Percentiles rank a stretch among this genome's conserved stretches.
Evolutionary conservation across 2,329 filamentous ascomycete species (phyloP).

Genomic region (Ceratocystis cacaofunesta): DNA sequence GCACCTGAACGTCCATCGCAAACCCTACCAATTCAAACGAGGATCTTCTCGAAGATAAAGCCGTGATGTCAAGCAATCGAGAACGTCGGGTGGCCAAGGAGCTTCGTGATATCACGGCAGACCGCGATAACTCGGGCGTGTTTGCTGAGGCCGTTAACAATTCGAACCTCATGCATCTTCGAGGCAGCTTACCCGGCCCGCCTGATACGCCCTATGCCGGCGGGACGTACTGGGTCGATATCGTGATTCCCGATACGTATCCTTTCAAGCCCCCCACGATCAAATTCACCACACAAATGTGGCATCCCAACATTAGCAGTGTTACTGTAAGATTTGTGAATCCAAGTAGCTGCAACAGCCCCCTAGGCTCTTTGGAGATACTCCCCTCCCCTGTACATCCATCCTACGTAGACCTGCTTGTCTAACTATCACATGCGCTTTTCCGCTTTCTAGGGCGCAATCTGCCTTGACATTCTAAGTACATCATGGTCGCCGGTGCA

Average conservation of each 20-base stretch:
- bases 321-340: conserved; percentile 54
- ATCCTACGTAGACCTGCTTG: not conserved
- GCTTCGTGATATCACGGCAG: conserved; percentile 57
- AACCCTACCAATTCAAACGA: not conserved
- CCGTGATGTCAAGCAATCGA: conserved; percentile 34
- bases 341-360: not conserved
- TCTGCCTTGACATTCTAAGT: conserved; percentile 86
- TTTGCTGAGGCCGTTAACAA: conserved; percentile 48
- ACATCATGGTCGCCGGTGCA: conserved; percentile 89
- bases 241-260: conserved; percentile 75
- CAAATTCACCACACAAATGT: conserved; percentile 84
- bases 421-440: not conserved
- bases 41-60: not conserved
- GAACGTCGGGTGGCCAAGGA: conserved; percentile 57
- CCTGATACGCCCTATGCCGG: conserved; percentile 89
- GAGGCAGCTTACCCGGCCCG: conserved; percentile 69
- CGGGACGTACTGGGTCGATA: conserved; percentile 67
- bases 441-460: conserved; percentile 56
- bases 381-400: not conserved
- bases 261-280: conserved; percentile 87
- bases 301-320: conserved; percentile 94
- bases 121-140: conserved; percentile 61
- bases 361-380: not conserved
- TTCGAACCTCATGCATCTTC: conserved; percentile 65
- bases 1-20: not conserved